phyloP scores from a whole-genome alignment of 495 filamentous ascomycete species.

The Daldinia vernicosa region DNA sequence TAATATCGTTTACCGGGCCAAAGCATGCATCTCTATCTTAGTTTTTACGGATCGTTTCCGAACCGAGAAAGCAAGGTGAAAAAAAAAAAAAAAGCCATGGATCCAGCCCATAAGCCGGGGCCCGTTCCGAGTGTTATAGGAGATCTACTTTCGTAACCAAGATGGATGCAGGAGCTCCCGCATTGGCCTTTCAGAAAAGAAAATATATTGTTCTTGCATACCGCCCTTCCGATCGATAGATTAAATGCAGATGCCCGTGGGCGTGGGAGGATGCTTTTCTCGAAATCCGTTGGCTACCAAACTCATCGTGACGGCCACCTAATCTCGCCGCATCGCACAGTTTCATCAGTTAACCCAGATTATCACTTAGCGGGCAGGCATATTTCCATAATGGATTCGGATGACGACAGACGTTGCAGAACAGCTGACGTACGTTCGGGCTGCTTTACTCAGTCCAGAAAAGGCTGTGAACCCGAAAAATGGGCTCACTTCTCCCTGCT shows the following conservation, averaged over 20 bases:
- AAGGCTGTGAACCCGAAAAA: conserved; percentile 42
- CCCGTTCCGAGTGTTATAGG: conserved; percentile 36
- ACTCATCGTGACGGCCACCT: conserved; percentile 37
- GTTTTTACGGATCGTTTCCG: conserved; percentile 34
- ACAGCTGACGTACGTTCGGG: conserved; percentile 41
- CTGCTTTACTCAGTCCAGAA: conserved; percentile 29
- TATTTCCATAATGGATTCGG: conserved; percentile 25
- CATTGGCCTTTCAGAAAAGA: conserved; percentile 20
- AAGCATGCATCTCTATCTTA: conserved; percentile 27
- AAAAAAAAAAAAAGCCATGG: not conserved
- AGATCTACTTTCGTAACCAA: conserved; percentile 28
- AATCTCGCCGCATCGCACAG: conserved; percentile 44
- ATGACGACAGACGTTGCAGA: conserved; percentile 44
- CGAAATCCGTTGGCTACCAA: conserved; percentile 43
- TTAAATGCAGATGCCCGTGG: conserved; percentile 42
- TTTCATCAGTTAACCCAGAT: conserved; percentile 32
- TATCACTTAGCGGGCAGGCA: conserved; percentile 16
- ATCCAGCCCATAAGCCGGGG: conserved; percentile 34
- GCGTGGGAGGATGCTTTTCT: conserved; percentile 27
- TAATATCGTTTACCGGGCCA: conserved; percentile 43
- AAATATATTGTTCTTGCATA: conserved; percentile 39
- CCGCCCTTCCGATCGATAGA: conserved; percentile 44
- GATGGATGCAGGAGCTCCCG: conserved; percentile 26
- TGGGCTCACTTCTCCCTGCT: conserved; percentile 39
- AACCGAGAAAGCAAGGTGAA: conserved; percentile 29